phyloP scores from a whole-genome alignment of 2,329 filamentous ascomycete genomes.

The Claviceps pusilla region DNA sequence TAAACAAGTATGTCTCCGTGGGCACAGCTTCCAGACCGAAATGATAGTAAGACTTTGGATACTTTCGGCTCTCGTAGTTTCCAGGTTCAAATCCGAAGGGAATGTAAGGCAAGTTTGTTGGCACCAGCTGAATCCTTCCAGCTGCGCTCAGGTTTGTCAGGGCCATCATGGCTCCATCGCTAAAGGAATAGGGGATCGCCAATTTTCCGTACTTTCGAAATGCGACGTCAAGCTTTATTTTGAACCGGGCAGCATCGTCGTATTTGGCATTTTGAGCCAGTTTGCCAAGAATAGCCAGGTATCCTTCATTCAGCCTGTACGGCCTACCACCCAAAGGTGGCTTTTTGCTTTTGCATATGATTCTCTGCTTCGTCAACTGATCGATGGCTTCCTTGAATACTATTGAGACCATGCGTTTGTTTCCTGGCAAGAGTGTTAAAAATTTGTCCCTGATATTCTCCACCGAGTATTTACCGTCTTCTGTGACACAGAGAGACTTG shows the following conservation, averaged over 20 bases:
- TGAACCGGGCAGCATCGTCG: slow-evolving; percentile 43
- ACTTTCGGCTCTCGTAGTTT: slow-evolving; percentile 55
- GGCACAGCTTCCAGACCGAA: slow-evolving; percentile 48
- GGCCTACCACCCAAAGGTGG: slow-evolving; percentile 43
- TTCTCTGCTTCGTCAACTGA: slow-evolving; percentile 31
- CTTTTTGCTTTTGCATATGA: slow-evolving; percentile 46
- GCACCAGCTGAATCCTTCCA: slow-evolving; percentile 38
- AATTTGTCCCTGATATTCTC: slow-evolving; percentile 36
- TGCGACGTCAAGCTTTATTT: slow-evolving; percentile 40
- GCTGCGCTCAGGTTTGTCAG: slow-evolving; percentile 49
- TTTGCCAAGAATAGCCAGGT: slow-evolving; percentile 41
- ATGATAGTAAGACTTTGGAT: slow-evolving; percentile 49
- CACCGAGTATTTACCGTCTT: slow-evolving; percentile 31
- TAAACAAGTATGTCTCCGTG: slow-evolving; percentile 47
- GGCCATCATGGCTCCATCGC: slow-evolving; percentile 52
- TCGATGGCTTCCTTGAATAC: slow-evolving; percentile 34
- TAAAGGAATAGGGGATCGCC: slow-evolving; percentile 38
- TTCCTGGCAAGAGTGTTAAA: slow-evolving; percentile 28
- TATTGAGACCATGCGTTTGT: slow-evolving; percentile 24
- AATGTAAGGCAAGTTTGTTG: slow-evolving; percentile 42
- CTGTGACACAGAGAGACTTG: slow-evolving; percentile 41
- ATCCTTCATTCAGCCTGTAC: slow-evolving; percentile 47
- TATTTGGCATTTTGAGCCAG: slow-evolving; percentile 39
- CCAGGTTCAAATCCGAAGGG: slow-evolving; percentile 57
- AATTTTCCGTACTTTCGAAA: slow-evolving; percentile 31